Base-by-base conservation (phyloP, 306 rosid species). In the Biancaea sappan region DNA sequence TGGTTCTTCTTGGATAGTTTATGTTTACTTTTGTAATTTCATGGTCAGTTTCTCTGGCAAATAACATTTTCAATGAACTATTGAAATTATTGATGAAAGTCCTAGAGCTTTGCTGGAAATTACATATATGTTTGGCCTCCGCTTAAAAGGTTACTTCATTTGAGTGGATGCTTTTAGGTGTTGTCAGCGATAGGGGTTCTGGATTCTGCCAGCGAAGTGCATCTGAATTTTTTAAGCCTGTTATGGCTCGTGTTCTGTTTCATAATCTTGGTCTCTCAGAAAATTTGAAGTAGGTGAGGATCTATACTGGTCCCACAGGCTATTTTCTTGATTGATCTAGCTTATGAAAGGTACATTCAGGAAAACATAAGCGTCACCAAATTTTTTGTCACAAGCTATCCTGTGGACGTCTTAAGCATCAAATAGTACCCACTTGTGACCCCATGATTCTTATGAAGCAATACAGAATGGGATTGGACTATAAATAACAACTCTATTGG, bases 11-110 rank as follows among this genome's bases (percentile, higher is more conserved):
- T 79, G 31, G 13, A 32, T 71, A 54, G 68, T 52, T 47, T 57
- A 32, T 67, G 70, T 64, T 47, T 38, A 12, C 18, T 66, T 82
- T 40, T 80, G 66, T 62, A 41, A 40, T 25, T 68, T 61, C 26
- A 3, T 14, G 28, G 19, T 40, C 51, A 77, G 31, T 51, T 43
- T 24, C 67, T 81, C 48, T 32, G 68, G 41, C 38, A 61, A 53
- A 53, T 37, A 21, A 25, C 28, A 59, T 73, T 62, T 44, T 57
- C 15, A 18, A 29, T 54, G 52, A 37, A 51, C 57, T 19, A 8
- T 41, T 66, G 26, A 66, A 54, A 71, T 63, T 56, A 38, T 77
- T 61, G 34, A 68, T 43, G 35, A 16, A 72, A 40, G 63, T 73
- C 56, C 76, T 51, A 10, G 43, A 62, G 51, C 79, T 43, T 56